Conservation (phyloP, 306 rosid species). For the Delonix regia region DNA sequence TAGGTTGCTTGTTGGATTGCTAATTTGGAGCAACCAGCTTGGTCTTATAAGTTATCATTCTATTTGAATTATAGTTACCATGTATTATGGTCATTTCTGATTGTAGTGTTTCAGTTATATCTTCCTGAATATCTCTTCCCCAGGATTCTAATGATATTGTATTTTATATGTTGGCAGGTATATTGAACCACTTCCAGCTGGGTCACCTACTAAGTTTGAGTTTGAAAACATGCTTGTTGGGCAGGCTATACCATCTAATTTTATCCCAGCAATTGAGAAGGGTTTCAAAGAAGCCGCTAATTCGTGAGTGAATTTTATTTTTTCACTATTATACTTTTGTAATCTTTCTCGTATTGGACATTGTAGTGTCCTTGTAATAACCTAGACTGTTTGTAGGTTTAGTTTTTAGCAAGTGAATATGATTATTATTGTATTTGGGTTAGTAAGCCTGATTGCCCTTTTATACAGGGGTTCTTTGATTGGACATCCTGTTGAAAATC, state of each 20-base stretch:
- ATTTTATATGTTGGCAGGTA: slow-evolving; percentile 56
- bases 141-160: slow-evolving; percentile 8
- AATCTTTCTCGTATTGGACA: not conserved
- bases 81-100: slow-evolving; percentile 2
- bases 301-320: slow-evolving; percentile 62
- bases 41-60: slow-evolving; percentile 15
- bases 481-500: slow-evolving; percentile 97
- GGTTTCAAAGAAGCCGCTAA: slow-evolving; percentile 98
- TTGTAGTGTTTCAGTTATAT: not conserved
- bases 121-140: slow-evolving; percentile 5
- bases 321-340: not conserved
- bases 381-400: not conserved
- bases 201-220: slow-evolving; percentile 81
- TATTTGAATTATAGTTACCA: slow-evolving; percentile 1
- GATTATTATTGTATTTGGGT: slow-evolving; percentile 14
- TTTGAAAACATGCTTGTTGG: slow-evolving; percentile 94
- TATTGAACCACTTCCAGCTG: slow-evolving; percentile 87
- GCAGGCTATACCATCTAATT: slow-evolving; percentile 93
- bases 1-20: not conserved
- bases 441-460: slow-evolving; percentile 26
- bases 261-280: slow-evolving; percentile 94
- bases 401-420: not conserved
- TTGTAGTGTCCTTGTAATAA: slow-evolving; percentile 7
- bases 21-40: not conserved
- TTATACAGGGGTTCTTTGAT: slow-evolving; percentile 84